These are phyloP conservation scores for Saccharum hybrid DNA, from an alignment of 202 grass and related monocot species.

Conservation along the genomic window DNA sequence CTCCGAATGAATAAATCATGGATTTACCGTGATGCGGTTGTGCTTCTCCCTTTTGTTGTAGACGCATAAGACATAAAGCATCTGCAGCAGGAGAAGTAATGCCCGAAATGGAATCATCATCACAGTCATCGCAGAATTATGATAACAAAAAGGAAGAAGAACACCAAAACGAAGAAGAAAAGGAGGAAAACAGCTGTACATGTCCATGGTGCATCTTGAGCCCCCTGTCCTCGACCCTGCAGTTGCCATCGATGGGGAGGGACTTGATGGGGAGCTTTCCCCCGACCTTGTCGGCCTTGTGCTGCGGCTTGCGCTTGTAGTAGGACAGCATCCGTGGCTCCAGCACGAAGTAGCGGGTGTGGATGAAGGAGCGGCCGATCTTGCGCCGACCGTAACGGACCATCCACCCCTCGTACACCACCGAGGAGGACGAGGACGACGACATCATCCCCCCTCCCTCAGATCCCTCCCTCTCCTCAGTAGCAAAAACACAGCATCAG, in stretches of 20 bases:
- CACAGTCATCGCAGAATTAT: neutral
- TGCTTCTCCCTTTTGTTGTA: conserved; percentile 98
- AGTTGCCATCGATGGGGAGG: conserved; percentile 83
- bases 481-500: neutral
- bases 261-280: conserved; percentile 83
- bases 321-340: conserved; percentile 78
- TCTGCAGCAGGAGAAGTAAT: conserved; percentile 52
- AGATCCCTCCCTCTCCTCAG: conserved; percentile 26
- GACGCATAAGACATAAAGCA: conserved; percentile 89
- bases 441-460: conserved; percentile 22
- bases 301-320: conserved; percentile 90
- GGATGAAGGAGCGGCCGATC: conserved; percentile 82
- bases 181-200: conserved; percentile 35
- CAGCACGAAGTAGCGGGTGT: conserved; percentile 93
- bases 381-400: conserved; percentile 85
- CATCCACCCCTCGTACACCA: conserved; percentile 98
- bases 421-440: conserved; percentile 47
- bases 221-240: conserved; percentile 93
- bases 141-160: neutral
- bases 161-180: neutral
- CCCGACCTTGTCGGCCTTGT: conserved; percentile 55
- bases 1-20: neutral
- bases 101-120: conserved; percentile 9
- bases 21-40: conserved; percentile 68
- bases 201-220: conserved; percentile 95